A percentile compares a stretch with the other conserved stretches of the same genome.
Evolutionary conservation across 1,284 basidiomycete species (phyloP).

Genomic region (Xerocomus nothofagi): DNA sequence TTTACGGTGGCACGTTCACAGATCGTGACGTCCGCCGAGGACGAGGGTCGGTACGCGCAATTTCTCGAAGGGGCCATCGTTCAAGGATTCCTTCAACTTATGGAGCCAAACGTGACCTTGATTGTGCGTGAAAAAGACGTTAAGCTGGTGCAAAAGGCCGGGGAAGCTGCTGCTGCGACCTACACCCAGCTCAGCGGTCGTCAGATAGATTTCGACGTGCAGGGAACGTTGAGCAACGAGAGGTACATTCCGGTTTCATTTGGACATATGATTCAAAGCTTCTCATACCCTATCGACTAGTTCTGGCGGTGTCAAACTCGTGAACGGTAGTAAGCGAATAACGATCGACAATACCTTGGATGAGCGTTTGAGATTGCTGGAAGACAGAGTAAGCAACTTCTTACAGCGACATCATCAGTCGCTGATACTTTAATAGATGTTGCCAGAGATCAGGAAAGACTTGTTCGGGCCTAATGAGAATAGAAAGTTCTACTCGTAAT

Average conservation of each 20-base stretch:
- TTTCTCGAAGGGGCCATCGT: constrained; percentile 82
- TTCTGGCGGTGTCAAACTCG: constrained; percentile 82
- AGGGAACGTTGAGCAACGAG: constrained; percentile 70
- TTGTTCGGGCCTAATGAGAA: constrained; percentile 86
- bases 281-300: constrained; percentile 28
- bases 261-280: not conserved
- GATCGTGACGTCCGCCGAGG: constrained; percentile 63
- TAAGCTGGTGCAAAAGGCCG: constrained; percentile 56
- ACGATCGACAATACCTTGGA: constrained; percentile 91
- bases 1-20: constrained; percentile 76
- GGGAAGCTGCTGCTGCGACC: constrained; percentile 57
- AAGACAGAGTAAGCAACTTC: constrained; percentile 70
- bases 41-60: constrained; percentile 72
- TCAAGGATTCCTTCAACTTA: constrained; percentile 72
- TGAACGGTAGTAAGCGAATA: constrained; percentile 74
- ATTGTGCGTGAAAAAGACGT: constrained; percentile 65
- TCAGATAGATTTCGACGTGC: constrained; percentile 61
- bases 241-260: constrained; percentile 46
- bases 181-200: constrained; percentile 81
- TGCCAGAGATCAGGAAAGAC: constrained; percentile 85
- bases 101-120: constrained; percentile 70
- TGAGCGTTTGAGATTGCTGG: constrained; percentile 81
- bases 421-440: constrained; percentile 60
- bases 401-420: not conserved
- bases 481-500: constrained; percentile 78